These are phyloP conservation scores for Stentor roeselii DNA, from an alignment of 73 alveolate species.

Conservation along the genomic window DNA sequence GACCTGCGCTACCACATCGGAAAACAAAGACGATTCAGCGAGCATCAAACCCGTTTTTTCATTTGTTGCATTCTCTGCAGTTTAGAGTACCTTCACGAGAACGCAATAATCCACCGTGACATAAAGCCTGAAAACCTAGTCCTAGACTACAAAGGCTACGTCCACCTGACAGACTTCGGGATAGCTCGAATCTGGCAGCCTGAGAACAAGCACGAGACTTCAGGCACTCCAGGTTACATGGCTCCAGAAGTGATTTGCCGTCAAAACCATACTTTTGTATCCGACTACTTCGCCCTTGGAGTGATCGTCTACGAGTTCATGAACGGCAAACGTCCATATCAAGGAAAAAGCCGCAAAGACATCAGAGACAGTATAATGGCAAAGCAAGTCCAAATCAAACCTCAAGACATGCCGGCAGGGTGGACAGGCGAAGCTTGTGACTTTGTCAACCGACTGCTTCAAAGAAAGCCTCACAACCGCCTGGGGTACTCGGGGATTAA, in stretches of 20 bases:
- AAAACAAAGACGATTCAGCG: constrained; percentile 45
- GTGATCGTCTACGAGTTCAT: constrained; percentile 83
- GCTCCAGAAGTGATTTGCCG: constrained; percentile 91
- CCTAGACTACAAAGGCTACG: constrained; percentile 73
- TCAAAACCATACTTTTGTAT: constrained; percentile 71
- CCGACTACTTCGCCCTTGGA: constrained; percentile 92
- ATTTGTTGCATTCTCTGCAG: constrained; percentile 59
- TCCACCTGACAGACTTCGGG: constrained; percentile 85
- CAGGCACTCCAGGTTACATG: no score
- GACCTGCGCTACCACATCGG: constrained; percentile 68
- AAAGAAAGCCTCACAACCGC: constrained; percentile 80
- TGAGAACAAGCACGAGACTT: constrained; percentile 80
- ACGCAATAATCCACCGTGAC: constrained; percentile 87
- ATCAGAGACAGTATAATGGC: constrained; percentile 95
- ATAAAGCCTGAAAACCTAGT: constrained; percentile 93
- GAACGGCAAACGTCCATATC: constrained; percentile 87
- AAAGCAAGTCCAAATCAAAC: constrained; percentile 75
- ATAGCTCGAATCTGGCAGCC: constrained; percentile 79
- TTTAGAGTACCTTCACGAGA: constrained; percentile 78
- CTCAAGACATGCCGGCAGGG: constrained; percentile 88
- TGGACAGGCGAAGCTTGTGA: constrained; percentile 93
- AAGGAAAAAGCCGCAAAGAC: constrained; percentile 93
- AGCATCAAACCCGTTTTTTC: constrained; percentile 58
- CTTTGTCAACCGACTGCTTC: constrained; percentile 61
- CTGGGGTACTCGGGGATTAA: constrained; percentile 80